A percentile compares a stretch with the other conserved stretches of the same genome.
Evolutionary conservation across 1,284 basidiomycete genomes (phyloP).

Genomic region (Irpex sp.): DNA sequence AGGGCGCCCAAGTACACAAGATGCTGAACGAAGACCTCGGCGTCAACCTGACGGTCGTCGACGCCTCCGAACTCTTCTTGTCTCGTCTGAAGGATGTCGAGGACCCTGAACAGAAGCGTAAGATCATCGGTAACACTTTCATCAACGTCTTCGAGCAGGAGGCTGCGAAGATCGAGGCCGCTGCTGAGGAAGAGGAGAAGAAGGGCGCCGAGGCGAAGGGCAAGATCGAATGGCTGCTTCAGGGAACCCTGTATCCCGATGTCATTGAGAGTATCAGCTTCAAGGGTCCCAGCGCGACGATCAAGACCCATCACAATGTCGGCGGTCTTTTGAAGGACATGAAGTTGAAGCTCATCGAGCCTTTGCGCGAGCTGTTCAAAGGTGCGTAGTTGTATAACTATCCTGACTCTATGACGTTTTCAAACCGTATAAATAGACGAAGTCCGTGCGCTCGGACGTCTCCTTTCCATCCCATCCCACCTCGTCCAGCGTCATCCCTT

Average conservation of each 20-base stretch:
- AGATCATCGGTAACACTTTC: conserved; percentile 99
- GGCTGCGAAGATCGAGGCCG: conserved; percentile 85
- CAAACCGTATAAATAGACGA: conserved; percentile 62
- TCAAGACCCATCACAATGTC: conserved; percentile 99
- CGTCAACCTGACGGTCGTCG: conserved; percentile 94
- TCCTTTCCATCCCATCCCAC: conserved; percentile 89
- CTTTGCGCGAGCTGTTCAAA: conserved; percentile 97
- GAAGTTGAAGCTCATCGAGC: conserved; percentile 99
- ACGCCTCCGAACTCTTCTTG: conserved; percentile 94
- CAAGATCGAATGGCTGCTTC: conserved; percentile 94
- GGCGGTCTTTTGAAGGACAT: conserved; percentile 96
- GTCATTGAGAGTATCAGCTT: conserved; percentile 99
- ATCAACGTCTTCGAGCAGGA: conserved; percentile 97
- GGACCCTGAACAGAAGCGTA: conserved; percentile 96
- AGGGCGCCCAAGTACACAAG: conserved; percentile 90
- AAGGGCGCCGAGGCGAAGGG: conserved; percentile 74
- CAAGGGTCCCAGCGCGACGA: conserved; percentile 98
- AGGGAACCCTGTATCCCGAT: conserved; percentile 99
- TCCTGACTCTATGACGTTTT: neutral
- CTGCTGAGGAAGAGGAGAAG: conserved; percentile 74
- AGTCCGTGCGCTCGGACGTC: conserved; percentile 88
- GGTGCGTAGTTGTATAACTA: conserved; percentile 40
- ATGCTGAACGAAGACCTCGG: conserved; percentile 95
- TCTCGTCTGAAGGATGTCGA: conserved; percentile 86
- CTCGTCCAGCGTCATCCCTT: conserved; percentile 98